Conservation (phyloP, 1,284 basidiomycete genomes). For the Cryptococcus hybrid region DNA sequence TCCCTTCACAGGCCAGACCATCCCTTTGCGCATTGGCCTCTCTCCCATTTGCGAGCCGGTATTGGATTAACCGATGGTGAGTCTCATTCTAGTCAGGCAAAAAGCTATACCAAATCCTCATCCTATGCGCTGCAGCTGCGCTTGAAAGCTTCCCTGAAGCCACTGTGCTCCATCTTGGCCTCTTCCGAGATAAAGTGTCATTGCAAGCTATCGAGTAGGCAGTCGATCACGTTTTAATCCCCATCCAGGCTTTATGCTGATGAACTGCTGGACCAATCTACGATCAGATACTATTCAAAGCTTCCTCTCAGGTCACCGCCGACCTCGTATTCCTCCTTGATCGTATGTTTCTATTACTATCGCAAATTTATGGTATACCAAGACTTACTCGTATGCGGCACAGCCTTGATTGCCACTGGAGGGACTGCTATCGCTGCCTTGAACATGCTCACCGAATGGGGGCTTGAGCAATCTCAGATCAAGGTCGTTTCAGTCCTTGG, state of each 20-base stretch:
- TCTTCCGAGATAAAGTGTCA: slow-evolving; percentile 81
- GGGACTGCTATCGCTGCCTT: slow-evolving; percentile 87
- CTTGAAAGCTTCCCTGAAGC: slow-evolving; percentile 80
- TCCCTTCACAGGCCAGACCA: slow-evolving; percentile 47
- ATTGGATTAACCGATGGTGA: slow-evolving; percentile 86
- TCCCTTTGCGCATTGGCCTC: slow-evolving; percentile 67
- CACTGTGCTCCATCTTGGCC: slow-evolving; percentile 83
- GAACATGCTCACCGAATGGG: slow-evolving; percentile 82
- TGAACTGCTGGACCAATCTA: not conserved
- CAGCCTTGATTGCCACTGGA: slow-evolving; percentile 85
- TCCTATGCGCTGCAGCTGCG: slow-evolving; percentile 50
- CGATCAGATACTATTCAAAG: slow-evolving; percentile 78
- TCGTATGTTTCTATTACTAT: slow-evolving; percentile 44
- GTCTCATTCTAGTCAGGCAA: slow-evolving; percentile 6
- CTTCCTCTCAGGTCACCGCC: slow-evolving; percentile 69
- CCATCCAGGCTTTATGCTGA: not conserved
- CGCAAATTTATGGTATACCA: not conserved
- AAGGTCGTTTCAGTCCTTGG: slow-evolving; percentile 82
- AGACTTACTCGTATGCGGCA: slow-evolving; percentile 40
- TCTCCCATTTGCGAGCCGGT: slow-evolving; percentile 90
- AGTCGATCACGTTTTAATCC: not conserved
- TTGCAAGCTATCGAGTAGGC: slow-evolving; percentile 89
- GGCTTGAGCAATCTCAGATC: slow-evolving; percentile 63
- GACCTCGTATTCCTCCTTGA: slow-evolving; percentile 85
- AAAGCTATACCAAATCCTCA: not conserved